Base-by-base conservation (phyloP, 805 yeast genomes). In the Metschnikowia cubensis region DNA sequence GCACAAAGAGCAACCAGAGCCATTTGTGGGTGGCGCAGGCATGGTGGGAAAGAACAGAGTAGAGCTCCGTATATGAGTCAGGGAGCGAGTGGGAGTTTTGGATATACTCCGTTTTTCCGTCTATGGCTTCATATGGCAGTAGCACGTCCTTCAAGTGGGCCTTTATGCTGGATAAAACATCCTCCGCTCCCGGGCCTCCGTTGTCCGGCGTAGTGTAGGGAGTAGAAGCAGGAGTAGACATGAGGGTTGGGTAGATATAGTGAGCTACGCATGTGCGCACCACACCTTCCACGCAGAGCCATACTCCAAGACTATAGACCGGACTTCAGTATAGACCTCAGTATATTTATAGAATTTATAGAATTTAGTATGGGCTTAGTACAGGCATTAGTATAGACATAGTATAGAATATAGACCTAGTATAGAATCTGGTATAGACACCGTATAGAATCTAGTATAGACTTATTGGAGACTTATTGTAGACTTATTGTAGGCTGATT, bases 1-100 rank as follows among this genome's bases (percentile, higher is more conserved):
- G 33, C 20, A 53, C 36, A 17, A 43, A 47, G 1, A 36, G 29
- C 14, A 52, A 38, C 59, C 59, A 54, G 22, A 52, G 50, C 52
- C 50, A 46, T 20, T 44, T 47, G 36, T 54, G 51, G 20, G 22
- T 17, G 21, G 42, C 10, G 4, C 46, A 34, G 21, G 51, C 41
- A 5, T 47, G 34, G 45, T 42, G 47, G 18, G 51, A 36, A 35
- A 56, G 51, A 10, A 56, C 20, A 14, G 46, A 52, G 31, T 48
- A 52, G 14, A 50, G 48, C 36, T 49, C 57, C 29, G 42, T 49
- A 13, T 50, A 43, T 14, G 36, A 7, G 35, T 56, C 59, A 4
- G 54, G 54, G 17, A 52, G 37, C 14, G 47, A 31, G n/a, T 44
- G 53, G 6, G 53, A 48, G 14, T 47, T 47, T 7, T 35, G 32